A percentile compares a stretch with the other conserved stretches of the same genome.
Evolutionary conservation across 2,329 filamentous ascomycete genomes (phyloP).

Genomic region (Tolypocladium cylindrosporum): DNA sequence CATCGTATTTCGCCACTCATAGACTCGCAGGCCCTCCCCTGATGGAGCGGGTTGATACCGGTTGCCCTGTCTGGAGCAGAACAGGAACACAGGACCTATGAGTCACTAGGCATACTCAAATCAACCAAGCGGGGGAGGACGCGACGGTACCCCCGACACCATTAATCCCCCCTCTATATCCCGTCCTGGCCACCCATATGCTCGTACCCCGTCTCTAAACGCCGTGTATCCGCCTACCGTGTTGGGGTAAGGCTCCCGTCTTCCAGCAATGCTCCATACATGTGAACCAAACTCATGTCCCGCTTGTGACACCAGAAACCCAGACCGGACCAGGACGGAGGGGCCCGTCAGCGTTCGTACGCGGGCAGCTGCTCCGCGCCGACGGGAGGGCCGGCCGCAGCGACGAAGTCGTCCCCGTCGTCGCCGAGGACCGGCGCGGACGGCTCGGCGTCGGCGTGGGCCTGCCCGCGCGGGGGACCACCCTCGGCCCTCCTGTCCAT

Average conservation of each 20-base stretch:
- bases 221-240: neutral
- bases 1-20: neutral
- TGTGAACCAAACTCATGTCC: neutral
- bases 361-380: conserved; percentile 25
- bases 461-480: conserved; percentile 13
- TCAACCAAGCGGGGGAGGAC: too few relatives aligned
- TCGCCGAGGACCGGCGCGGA: conserved; percentile 48
- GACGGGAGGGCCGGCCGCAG: conserved; percentile 13
- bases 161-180: neutral
- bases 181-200: neutral
- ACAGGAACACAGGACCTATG: too few relatives aligned
- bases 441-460: conserved; percentile 25
- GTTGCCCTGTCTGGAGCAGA: too few relatives aligned
- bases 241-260: neutral
- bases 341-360: conserved; percentile 23
- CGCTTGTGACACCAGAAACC: neutral
- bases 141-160: too few relatives aligned
- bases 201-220: neutral
- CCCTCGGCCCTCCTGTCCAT: conserved; percentile 25
- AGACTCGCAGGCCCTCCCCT: neutral
- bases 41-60: too few relatives aligned
- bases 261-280: neutral
- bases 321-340: too few relatives aligned
- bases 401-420: conserved; percentile 39
- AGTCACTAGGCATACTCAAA: too few relatives aligned